Evolutionary conservation across 179 eudicot species (phyloP), one percentile per base, ranked within the genome.

Genomic region (Beta lomatogona): DNA sequence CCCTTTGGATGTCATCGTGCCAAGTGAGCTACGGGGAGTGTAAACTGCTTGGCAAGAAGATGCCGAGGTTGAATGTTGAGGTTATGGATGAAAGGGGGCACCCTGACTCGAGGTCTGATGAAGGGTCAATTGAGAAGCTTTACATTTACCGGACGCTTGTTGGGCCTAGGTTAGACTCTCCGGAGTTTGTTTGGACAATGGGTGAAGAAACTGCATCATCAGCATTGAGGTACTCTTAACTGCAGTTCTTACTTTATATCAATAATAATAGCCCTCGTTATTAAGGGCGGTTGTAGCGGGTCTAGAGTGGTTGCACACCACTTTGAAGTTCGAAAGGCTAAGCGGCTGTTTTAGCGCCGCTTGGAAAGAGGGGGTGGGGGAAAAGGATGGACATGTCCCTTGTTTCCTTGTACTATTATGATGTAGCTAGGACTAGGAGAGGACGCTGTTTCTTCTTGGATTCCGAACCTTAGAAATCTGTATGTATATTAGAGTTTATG

Each of bases 1-100:
- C 99, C 98, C 99, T 96, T 96, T 96, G 99, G 99, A 96, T 96
- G 98, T 96, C 99, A 76, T 87, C 96, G 73, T 96, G 99, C 89
- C 91, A 72, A 0, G 96, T 96, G 68, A 94, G 92, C 85, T 94
- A 85, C 73, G 93, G 91, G 80, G 98, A 94, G n/a, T 92, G 99
- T 84, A 93, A 89, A 84, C 85, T 90, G 65, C 93, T 96, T 36
- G 94, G 93, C 44, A 88, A 85, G 91, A 94, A 87, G 91, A 88
- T 92, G 91, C 96, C 96, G 28, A 85, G 91, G 89, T 90, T 96
- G 81, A 94, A 94, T 60, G 97, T 96, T 3, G 99, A 96, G 86
- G 99, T 96, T 2, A 94, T 96, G 54, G 96, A 96, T 69, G 98
- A 92, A 88, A 88, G 91, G 60, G 99, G 92, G 12, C 90, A 89